A percentile compares a stretch with the other conserved stretches of the same genome.
Evolutionary conservation across 164 flowering plant species (phyloP).

Genomic region (Kalanchoe fedtschenkoi): DNA sequence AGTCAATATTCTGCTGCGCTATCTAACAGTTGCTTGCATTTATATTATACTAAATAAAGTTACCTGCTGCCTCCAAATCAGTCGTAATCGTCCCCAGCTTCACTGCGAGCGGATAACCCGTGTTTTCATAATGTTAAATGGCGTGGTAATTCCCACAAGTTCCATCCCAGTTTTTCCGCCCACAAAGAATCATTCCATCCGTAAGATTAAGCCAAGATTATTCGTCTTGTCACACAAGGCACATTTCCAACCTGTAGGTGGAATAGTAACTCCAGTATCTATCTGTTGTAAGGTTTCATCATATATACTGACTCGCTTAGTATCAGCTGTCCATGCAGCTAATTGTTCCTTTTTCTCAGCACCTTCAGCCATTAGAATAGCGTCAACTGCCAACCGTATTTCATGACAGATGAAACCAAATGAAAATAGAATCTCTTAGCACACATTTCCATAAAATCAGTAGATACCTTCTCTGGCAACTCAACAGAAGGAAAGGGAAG

Average conservation of each 20-base stretch:
- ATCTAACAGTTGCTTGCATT: neutral
- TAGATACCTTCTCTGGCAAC: slow-evolving; percentile 80
- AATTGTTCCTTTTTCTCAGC: slow-evolving; percentile 83
- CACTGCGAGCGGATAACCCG: slow-evolving; percentile 84
- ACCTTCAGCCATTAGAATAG: slow-evolving; percentile 65
- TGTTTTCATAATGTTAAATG: slow-evolving; percentile 63
- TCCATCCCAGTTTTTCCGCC: slow-evolving; percentile 92
- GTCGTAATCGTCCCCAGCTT: slow-evolving; percentile 95
- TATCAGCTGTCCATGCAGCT: slow-evolving; percentile 83
- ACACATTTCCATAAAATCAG: too few species aligned
- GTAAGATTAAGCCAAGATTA: slow-evolving; percentile 94
- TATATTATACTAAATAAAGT: slow-evolving; percentile 9
- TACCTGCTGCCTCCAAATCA: slow-evolving; percentile 96
- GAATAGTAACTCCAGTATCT: slow-evolving; percentile 59
- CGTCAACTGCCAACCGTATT: slow-evolving; percentile 74
- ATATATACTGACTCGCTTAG: slow-evolving; percentile 59
- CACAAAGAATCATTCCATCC: slow-evolving; percentile 97
- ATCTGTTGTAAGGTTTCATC: slow-evolving; percentile 65
- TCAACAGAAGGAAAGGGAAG: slow-evolving; percentile 92
- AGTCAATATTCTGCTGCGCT: too few species aligned
- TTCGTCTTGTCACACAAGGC: slow-evolving; percentile 82
- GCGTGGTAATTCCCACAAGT: slow-evolving; percentile 98
- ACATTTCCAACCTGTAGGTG: slow-evolving; percentile 95
- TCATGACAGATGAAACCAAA: neutral
- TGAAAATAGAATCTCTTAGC: neutral